Base-by-base conservation (phyloP, 306 rosid genomes). In the Cicer cuneatum region DNA sequence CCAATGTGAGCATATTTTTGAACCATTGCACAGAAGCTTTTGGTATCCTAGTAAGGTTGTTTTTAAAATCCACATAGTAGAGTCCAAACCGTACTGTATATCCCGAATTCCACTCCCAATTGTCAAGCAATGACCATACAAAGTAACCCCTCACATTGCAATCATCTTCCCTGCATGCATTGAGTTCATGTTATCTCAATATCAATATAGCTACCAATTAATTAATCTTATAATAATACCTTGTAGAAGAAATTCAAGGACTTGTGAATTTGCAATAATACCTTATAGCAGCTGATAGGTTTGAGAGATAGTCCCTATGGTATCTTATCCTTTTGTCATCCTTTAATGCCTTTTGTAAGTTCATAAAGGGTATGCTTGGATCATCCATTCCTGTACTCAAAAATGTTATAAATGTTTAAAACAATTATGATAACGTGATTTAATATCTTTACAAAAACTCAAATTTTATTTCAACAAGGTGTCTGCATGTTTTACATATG, bases 31-130 rank as follows among this genome's bases (percentile, higher is more conserved):
- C 96, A 9, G 97, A 93, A 78, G 79, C 73, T 85, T 93, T 93
- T 13, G 97, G 96, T 80, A 91, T 87, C 82, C 97, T 87, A 10
- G 96, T 91, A 21, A 93, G 98, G 64, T 93, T 93, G 53, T 86
- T 88, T 81, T 79, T 87, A 87, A 84, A 93, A 79, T 91, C 97
- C 24, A 91, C 96, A 52, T 85, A 93, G 80, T 89, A 93, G 43
- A 93, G 97, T 7, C 96, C 98, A 49, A 93, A 93, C 5, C 97
- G 85, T n/a, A 87, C 92, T 6, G 90, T 88, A 53, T 85, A 93
- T 33, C 98, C 98, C 87, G 82, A 12, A 82, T 93, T 93, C 97
- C 98, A 93, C 71, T 93, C 94, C 98, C 98, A 93, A 73, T 91
- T 93, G 78, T 93, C 98, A 37, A 93, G 96, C 82, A 93, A 82